Base-by-base conservation (phyloP, 495 filamentous ascomycete species). In the Glarea lozoyensis region DNA sequence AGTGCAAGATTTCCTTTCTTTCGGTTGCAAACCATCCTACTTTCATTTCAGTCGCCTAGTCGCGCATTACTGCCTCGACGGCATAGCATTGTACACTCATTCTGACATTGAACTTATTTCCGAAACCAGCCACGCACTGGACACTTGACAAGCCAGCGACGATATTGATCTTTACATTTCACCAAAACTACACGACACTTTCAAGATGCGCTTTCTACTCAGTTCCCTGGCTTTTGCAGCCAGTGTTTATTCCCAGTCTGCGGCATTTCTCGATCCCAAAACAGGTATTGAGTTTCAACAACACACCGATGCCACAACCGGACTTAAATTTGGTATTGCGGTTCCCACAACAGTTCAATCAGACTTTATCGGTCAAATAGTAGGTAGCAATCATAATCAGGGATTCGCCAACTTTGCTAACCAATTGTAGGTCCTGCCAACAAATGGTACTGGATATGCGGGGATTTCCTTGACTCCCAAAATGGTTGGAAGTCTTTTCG, bases 401-500 rank as follows among this genome's bases (percentile, higher is more conserved):
- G 22, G 22, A 22, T n/a, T n/a, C n/a, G n/a, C n/a, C 22, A n/a
- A 2, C 18, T 22, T 11, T 39, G 10, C 18, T 39, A 12, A 39
- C 11, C 12, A 23, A 23, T 23, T 23, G 22, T 51, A 61, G 60
- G 49, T 19, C 21, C 12, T 23, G 12, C 37, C 12, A 45, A 46
- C 25, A 19, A 43, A 34, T 20, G 49, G 29, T 16, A 42, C 50
- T 12, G 74, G 73, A 20, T 81, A 69, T 66, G 73, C 68, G 49
- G 77, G 74, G 41, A 54, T 81, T 9, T 40, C 36, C 10, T 19
- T 40, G 9, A 72, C 66, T 10, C 65, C 75, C 43, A 66, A 63
- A 23, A 81, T 81, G 77, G 72, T 73, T 3, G 63, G 69, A 40
- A 54, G 66, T 12, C 54, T 80, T 33, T 60, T 81, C 30, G 60